Conservation (phyloP, 148 eudicot species). For the Cornus kousa region DNA sequence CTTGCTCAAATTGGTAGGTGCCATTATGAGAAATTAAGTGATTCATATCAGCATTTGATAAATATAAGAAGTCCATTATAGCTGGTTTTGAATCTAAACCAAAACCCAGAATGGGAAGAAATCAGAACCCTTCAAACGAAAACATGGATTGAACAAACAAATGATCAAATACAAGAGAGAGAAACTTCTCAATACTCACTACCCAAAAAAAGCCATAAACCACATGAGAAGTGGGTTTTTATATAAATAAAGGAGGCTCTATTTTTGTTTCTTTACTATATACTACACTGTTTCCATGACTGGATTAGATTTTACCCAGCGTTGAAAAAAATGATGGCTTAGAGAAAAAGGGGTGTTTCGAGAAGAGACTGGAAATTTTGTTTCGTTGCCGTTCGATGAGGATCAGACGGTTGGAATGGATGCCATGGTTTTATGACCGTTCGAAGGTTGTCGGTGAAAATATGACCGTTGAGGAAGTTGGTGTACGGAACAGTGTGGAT, state of each 20-base stretch:
- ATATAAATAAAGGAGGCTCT: conserved; percentile 21
- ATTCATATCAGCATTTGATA: conserved; percentile 14
- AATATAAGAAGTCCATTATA: conserved; percentile 21
- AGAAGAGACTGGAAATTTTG: conserved; percentile 3
- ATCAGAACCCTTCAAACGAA: conserved; percentile 4
- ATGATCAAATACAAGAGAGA: conserved; percentile 6
- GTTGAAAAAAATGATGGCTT: conserved; percentile 16
- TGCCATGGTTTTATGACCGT: conserved; percentile 33
- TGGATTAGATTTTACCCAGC: conserved; percentile 15
- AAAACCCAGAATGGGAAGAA: conserved; percentile 11
- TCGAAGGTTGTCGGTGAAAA: conserved; percentile 36
- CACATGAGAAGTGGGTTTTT: conserved; percentile 29
- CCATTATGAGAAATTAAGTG: too few relatives aligned
- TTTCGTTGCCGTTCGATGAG: conserved; percentile 44
- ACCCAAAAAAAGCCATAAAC: conserved; percentile 45
- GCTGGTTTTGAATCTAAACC: not conserved
- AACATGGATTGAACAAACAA: conserved; percentile 15
- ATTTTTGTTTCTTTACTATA: not conserved
- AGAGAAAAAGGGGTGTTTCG: conserved; percentile 11
- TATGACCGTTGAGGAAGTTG: conserved; percentile 63
- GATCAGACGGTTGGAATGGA: conserved; percentile 51
- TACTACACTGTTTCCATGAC: conserved; percentile 9
- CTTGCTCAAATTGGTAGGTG: too few relatives aligned
- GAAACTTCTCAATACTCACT: conserved; percentile 13
- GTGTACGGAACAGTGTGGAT: conserved; percentile 30